Conservation (phyloP, 73 alveolate species). For the Paramecium biaurelia region DNA sequence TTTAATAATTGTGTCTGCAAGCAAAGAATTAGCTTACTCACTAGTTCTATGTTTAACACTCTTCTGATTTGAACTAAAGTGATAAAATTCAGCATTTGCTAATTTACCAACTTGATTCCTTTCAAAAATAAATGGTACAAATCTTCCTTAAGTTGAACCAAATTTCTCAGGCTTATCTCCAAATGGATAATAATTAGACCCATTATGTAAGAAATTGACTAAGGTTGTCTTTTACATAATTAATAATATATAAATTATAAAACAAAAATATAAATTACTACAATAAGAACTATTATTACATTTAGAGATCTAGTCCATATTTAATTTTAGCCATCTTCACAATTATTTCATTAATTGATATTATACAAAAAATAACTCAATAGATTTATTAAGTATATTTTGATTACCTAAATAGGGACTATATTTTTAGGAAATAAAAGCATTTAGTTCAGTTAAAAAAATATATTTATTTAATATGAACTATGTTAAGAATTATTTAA, state of each 20-base stretch:
- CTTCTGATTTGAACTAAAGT: background rate
- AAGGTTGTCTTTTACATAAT: background rate
- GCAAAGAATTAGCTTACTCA: background rate
- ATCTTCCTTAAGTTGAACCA: background rate
- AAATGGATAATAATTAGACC: constrained; percentile 26
- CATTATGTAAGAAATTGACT: background rate
- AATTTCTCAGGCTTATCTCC: background rate
- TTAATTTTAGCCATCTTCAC: background rate
- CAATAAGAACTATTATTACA: background rate
- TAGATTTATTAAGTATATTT: background rate
- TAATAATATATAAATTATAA: background rate
- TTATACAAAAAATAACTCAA: too few relatives aligned
- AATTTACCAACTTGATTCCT: constrained; percentile 6
- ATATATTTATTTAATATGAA: too few relatives aligned
- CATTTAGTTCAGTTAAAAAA: too few relatives aligned
- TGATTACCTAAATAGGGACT: background rate
- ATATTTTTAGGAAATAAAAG: too few relatives aligned
- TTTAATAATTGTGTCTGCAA: background rate
- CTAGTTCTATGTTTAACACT: background rate
- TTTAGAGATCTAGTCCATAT: background rate
- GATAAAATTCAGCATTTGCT: background rate
- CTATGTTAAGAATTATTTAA: too few relatives aligned
- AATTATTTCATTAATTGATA: background rate
- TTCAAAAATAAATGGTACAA: background rate
- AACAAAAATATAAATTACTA: background rate